Conservation (phyloP, 768 basidiomycete genomes). For the Mycena kentingensis region DNA sequence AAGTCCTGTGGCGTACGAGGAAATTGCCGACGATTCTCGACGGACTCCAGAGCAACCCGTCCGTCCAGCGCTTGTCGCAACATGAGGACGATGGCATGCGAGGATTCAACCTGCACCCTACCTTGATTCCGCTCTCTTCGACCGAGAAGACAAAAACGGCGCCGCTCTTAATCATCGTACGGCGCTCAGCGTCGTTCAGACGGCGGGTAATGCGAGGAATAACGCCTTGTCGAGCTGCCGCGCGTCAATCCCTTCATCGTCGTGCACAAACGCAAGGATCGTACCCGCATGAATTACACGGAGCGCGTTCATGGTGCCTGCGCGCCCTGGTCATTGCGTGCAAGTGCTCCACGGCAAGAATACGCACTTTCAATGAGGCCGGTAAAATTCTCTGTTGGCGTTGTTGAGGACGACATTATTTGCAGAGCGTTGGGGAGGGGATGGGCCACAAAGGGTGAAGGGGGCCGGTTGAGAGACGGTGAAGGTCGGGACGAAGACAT, state of each 20-base stretch:
- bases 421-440: too few species aligned
- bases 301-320: constrained; percentile 78
- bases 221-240: constrained; percentile 72
- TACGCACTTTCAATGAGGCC: too few species aligned
- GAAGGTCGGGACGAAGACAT: too few species aligned
- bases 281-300: constrained; percentile 84
- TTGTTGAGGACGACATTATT: too few species aligned
- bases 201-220: constrained; percentile 84
- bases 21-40: constrained; percentile 86
- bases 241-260: too few species aligned
- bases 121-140: constrained; percentile 84
- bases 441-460: too few species aligned
- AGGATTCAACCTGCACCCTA: constrained; percentile 48
- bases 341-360: too few species aligned
- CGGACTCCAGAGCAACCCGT: constrained; percentile 77
- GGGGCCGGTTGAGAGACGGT: too few species aligned
- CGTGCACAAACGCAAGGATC: too few species aligned
- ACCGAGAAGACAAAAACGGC: constrained; percentile 89
- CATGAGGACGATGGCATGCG: constrained; percentile 9
- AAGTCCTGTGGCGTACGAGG: constrained; percentile 60
- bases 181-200: constrained; percentile 78
- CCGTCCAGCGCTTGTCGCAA: too few species aligned
- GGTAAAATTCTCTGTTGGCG: too few species aligned
- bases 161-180: constrained; percentile 61
- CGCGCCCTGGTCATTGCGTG: too few species aligned